These are phyloP conservation scores for Camellia granthamiana DNA, from an alignment of 148 eudicot species.

Conservation along the genomic window DNA sequence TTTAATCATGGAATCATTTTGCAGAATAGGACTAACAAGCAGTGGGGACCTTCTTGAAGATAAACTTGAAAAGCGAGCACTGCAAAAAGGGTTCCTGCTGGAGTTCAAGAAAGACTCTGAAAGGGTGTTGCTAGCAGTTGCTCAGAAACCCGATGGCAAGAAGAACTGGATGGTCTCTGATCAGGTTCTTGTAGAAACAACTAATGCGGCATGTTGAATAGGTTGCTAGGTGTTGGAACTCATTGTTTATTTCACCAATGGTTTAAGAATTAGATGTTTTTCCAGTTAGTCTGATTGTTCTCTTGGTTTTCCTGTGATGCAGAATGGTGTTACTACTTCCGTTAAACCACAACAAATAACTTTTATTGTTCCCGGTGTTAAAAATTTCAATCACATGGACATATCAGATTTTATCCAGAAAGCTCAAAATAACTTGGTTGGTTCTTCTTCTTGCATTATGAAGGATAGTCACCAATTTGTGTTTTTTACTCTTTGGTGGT, in stretches of 20 bases:
- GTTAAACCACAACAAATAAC: conserved; percentile 96
- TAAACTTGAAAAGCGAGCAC: conserved; percentile 50
- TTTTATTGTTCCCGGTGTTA: conserved; percentile 78
- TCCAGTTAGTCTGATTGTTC: conserved; percentile 15
- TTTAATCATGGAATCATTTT: conserved; percentile 11
- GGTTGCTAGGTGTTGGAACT: conserved; percentile 38
- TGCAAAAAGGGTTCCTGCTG: conserved; percentile 67
- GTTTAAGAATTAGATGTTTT: conserved; percentile 8
- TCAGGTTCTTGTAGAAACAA: conserved; percentile 66
- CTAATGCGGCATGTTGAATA: conserved; percentile 32
- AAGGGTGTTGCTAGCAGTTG: conserved; percentile 84
- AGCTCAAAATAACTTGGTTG: conserved; percentile 80
- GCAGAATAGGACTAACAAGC: conserved; percentile 59
- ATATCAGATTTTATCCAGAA: conserved; percentile 64
- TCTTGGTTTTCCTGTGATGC: conserved; percentile 20
- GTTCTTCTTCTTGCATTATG: conserved; percentile 25
- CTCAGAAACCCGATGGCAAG: conserved; percentile 87
- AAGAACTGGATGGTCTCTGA: conserved; percentile 97
- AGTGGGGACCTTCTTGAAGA: conserved; percentile 51
- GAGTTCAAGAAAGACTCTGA: conserved; percentile 93
- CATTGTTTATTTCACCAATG: conserved; percentile 10
- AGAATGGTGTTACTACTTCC: conserved; percentile 80
- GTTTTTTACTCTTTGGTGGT: background rate
- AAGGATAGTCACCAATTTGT: background rate
- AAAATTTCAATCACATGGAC: conserved; percentile 61